phyloP scores from a whole-genome alignment of 1,139 yeast genomes.

The Kodamaea derodonti region DNA sequence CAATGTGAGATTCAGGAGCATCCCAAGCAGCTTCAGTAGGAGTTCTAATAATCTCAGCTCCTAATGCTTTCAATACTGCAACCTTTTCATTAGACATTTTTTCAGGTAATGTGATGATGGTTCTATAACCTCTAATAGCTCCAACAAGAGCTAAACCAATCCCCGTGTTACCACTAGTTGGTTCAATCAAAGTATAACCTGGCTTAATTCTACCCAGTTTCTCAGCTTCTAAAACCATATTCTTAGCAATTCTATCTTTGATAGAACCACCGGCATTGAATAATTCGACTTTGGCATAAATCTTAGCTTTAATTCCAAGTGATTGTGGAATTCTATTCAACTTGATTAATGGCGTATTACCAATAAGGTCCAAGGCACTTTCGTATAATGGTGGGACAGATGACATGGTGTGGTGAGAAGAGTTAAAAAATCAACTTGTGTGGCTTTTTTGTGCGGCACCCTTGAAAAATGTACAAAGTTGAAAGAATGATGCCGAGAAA shows the following conservation, averaged over 20 bases:
- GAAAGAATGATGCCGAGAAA: too few species aligned
- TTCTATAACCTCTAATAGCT: conserved; percentile 83
- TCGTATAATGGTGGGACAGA: conserved; percentile 37
- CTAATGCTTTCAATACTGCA: conserved; percentile 81
- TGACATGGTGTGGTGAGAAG: conserved; percentile 3
- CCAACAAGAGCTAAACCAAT: conserved; percentile 86
- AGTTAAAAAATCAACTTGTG: neutral
- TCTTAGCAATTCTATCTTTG: conserved; percentile 60
- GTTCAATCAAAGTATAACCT: conserved; percentile 82
- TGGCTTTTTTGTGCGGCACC: neutral
- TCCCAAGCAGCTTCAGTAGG: conserved; percentile 96
- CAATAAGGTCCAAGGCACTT: conserved; percentile 61
- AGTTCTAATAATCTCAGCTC: conserved; percentile 88
- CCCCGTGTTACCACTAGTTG: conserved; percentile 88
- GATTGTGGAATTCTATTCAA: conserved; percentile 76
- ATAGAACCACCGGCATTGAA: conserved; percentile 72
- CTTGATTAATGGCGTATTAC: conserved; percentile 78
- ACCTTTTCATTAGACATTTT: conserved; percentile 93
- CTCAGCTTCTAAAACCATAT: conserved; percentile 83
- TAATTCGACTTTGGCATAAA: conserved; percentile 59
- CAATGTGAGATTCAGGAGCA: conserved; percentile 87
- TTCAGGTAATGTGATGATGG: conserved; percentile 86
- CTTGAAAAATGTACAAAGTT: too few species aligned
- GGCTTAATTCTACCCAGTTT: conserved; percentile 76
- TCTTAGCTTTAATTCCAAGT: conserved; percentile 63